A percentile compares a stretch with the other conserved stretches of the same genome.
These are phyloP conservation scores for Rhododendron ovatum DNA, from an alignment of 148 eudicot species.

Conservation along the genomic window DNA sequence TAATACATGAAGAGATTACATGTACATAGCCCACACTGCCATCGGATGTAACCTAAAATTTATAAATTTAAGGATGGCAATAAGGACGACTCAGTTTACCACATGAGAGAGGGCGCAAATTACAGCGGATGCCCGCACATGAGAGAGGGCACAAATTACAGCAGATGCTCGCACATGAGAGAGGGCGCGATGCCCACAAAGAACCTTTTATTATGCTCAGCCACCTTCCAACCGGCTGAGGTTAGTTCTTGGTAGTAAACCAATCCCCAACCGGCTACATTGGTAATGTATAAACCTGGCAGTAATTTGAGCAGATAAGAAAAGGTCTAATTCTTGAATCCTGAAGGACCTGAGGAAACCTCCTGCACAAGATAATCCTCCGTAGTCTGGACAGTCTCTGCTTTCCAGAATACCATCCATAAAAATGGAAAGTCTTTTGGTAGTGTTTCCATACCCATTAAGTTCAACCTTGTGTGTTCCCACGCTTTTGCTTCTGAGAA, in stretches of 20 bases:
- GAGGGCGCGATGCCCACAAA: not conserved
- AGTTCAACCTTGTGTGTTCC: slow-evolving; percentile 8
- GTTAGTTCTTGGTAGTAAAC: not conserved
- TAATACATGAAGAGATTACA: not conserved
- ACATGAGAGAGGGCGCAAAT: not conserved
- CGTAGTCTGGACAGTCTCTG: not conserved
- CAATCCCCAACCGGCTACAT: not conserved
- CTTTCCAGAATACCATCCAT: not conserved
- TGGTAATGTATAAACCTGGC: not conserved
- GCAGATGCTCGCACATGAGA: not conserved
- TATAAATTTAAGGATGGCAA: not conserved
- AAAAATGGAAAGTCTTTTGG: not conserved
- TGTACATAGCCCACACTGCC: not conserved
- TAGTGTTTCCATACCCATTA: not conserved
- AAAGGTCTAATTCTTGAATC: not conserved
- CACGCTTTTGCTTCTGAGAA: slow-evolving; percentile 65
- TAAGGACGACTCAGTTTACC: not conserved
- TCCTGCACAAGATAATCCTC: not conserved
- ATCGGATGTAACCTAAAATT: not conserved
- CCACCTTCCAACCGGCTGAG: not conserved
- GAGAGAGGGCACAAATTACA: not conserved
- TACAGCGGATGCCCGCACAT: not conserved
- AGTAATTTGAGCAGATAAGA: not conserved
- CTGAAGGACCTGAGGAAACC: not conserved
- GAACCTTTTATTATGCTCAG: not conserved